A percentile compares a stretch with the other conserved stretches of the same genome.
Evolutionary conservation across 2,329 filamentous ascomycete species (phyloP).

Genomic region (Colletotrichum sp.): DNA sequence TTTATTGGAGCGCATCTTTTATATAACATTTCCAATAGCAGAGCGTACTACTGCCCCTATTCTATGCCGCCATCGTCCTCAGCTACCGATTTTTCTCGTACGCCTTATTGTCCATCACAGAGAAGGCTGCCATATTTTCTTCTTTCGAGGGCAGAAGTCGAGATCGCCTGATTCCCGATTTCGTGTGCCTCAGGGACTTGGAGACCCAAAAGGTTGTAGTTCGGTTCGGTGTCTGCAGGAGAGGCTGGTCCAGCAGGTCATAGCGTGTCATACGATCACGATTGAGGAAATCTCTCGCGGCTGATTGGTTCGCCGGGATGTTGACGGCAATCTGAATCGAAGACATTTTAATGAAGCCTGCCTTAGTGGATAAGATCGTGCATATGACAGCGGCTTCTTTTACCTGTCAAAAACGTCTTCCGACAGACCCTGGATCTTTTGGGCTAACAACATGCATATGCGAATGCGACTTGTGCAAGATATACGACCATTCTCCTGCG

Average conservation of each 20-base stretch:
- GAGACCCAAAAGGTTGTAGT: neutral
- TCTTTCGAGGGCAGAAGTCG: neutral
- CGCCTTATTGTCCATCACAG: neutral
- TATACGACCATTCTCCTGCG: neutral
- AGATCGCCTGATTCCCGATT: neutral
- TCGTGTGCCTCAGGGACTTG: neutral
- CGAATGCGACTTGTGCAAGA: neutral
- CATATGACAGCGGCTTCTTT: neutral
- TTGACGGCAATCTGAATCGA: neutral
- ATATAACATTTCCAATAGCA: neutral
- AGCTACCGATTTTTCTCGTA: neutral
- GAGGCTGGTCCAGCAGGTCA: neutral
- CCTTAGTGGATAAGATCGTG: neutral
- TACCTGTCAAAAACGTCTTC: neutral
- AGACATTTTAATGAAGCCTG: neutral
- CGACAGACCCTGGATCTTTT: neutral
- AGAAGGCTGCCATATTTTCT: neutral
- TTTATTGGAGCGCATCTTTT: neutral
- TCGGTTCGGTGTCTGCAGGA: neutral
- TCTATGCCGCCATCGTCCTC: neutral
- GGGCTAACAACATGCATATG: neutral
- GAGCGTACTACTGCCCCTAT: neutral
- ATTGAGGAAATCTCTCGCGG: neutral
- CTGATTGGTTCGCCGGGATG: neutral
- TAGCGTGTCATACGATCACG: neutral